These are phyloP conservation scores for Suaeda aralocaspica DNA, from an alignment of 148 eudicot genomes.

Conservation along the genomic window DNA sequence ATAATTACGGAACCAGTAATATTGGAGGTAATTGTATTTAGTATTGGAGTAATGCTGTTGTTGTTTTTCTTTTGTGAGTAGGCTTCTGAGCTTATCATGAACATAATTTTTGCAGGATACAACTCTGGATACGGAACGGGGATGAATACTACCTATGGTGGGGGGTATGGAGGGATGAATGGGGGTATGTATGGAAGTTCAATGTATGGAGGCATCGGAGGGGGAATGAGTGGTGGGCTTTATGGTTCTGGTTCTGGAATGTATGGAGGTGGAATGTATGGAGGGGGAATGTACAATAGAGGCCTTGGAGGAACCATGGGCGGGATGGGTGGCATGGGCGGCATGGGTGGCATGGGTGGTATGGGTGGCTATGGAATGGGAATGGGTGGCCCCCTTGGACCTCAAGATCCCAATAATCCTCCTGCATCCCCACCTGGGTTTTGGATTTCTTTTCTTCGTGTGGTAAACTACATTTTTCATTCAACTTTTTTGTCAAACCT, in stretches of 20 bases:
- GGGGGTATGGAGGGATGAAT: constrained; percentile 63
- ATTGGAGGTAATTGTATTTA: constrained; percentile 53
- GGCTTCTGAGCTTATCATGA: constrained; percentile 4
- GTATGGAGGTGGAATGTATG: constrained; percentile 38
- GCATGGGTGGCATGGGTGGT: constrained; percentile 30
- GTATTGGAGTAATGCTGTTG: background rate
- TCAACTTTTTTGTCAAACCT: background rate
- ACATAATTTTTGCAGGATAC: constrained; percentile 51
- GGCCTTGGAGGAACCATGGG: constrained; percentile 51
- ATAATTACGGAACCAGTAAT: constrained; percentile 40
- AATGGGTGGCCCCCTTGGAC: constrained; percentile 50
- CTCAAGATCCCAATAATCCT: constrained; percentile 88
- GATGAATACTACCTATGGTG: constrained; percentile 66
- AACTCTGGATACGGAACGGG: constrained; percentile 67
- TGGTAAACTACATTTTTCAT: constrained; percentile 48
- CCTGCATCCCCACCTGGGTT: constrained; percentile 92
- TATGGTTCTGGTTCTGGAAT: constrained; percentile 59
- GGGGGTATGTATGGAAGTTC: constrained; percentile 56
- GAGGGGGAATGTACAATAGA: constrained; percentile 25
- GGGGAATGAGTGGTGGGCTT: constrained; percentile 52
- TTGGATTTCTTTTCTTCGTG: constrained; percentile 90
- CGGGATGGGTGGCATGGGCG: constrained; percentile 35
- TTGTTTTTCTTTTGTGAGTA: constrained; percentile 2
- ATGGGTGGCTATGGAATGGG: constrained; percentile 25
- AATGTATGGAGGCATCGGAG: constrained; percentile 67